Base-by-base conservation (phyloP, 306 rosid species). In the Oxytropis ochrocephala region DNA sequence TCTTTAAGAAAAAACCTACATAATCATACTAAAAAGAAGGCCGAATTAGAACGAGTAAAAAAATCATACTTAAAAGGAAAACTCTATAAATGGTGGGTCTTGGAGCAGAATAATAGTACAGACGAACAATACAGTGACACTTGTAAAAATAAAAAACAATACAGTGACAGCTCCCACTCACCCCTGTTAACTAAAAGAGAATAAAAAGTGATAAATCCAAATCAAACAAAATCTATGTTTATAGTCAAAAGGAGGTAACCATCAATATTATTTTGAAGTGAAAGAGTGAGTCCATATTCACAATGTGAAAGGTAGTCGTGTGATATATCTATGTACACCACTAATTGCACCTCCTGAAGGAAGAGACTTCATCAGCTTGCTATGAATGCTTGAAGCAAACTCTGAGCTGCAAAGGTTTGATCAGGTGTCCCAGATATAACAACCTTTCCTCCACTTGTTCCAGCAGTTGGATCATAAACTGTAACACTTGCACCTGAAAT, bases 371-470 rank as follows among this genome's bases (percentile, higher is more conserved):
- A n/a, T n/a, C n/a, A n/a, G n/a, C n/a, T n/a, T n/a, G n/a, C n/a
- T n/a, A n/a, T n/a, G n/a, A n/a, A n/a, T n/a, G 51, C 71, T 41
- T 35, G 4, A 7, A 53, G 32, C 55, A 46, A 57, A 54, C 50
- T 30, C 50, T 30, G 80, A 2, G 13, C 4, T 29, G 85, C 85
- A 30, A 78, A 73, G 48, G 92, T 80, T 82, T 84, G 85, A 80
- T 84, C 87, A 11, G 89, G 92, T 64, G 87, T 82, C 63, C 92
- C 92, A 13, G 92, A 87, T 80, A 87, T 80, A 17, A 87, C 77
- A 57, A 84, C 86, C 84, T 69, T 84, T 41, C 89, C 92, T 65
- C 76, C 82, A 70, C 74, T 75, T 75, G 66, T 77, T 5, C 89
- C 86, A 14, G 6, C 75, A 18, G 72, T 43, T 62, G 92, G 89